Base-by-base conservation (phyloP, 2,329 filamentous ascomycete species). In the Byssochlamys sp. region DNA sequence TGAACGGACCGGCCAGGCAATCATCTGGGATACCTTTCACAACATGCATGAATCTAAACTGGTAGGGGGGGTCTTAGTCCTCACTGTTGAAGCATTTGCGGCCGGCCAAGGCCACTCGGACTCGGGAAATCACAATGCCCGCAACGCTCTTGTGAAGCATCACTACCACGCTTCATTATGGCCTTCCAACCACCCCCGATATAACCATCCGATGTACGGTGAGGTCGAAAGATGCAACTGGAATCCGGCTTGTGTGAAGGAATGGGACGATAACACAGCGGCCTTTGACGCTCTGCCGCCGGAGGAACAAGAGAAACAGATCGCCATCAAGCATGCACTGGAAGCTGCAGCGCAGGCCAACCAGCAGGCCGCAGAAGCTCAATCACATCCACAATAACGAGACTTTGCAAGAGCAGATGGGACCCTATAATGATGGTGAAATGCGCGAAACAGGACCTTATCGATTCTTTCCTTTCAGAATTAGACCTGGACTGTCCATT, bases 161-260 rank as follows among this genome's bases (percentile, higher is more conserved):
- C 85, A 89, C 69, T 90, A 88, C 65, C 87, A 89, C 69, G 87
- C 87, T 0, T 89, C 85, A 1, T 81, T 83, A 59, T 89, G 87
- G 87, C 87, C 86, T 2, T 81, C 80, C 55, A 77, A 77, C 2
- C 86, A 89, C 66, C 85, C 83, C 1, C 78, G 86, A 29, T 87
- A 80, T 72, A 84, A 77, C 52, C 86, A 89, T 67, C 85, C 85
- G 1, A 81, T 84, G 55, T 88, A 85, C 65, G 86, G 84, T 4
- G 84, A 87, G 69, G 85, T 89, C 0, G 86, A 89, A 68, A 77
- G 80, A 62, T 89, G 86, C 71, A 89, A 89, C 66, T 89, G 86
- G 86, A 79, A 84, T 50, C 69, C 75, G 4, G 80, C 84, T 3
- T 89, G 86, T 63, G 83, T 89, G 10, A 75, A 74, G 27, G 74